Conservation (phyloP, 2,329 filamentous ascomycete genomes). For the Pyrenophora seminiperda region DNA sequence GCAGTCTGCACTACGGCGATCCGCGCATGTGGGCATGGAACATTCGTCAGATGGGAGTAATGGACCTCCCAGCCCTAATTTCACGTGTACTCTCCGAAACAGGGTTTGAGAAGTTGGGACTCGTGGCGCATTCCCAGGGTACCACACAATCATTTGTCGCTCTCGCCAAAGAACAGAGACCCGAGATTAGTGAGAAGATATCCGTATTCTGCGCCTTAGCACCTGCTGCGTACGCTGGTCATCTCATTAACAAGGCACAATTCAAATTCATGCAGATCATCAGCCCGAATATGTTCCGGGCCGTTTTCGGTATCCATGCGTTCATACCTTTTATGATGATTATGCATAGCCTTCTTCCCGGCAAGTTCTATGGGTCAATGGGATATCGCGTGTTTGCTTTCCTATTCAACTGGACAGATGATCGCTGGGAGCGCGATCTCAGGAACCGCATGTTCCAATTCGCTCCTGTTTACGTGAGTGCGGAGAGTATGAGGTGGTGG, state of each 20-base stretch:
- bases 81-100: constrained; percentile 82
- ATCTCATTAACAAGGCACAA: constrained; percentile 82
- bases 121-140: constrained; percentile 88
- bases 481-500: constrained; percentile 96
- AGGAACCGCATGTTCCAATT: constrained; percentile 89
- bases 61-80: constrained; percentile 82
- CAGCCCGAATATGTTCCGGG: constrained; percentile 73
- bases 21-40: constrained; percentile 96
- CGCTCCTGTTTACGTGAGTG: constrained; percentile 84
- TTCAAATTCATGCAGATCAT: constrained; percentile 91
- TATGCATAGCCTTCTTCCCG: constrained; percentile 71
- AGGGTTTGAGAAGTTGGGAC: constrained; percentile 78
- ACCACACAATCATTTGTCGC: constrained; percentile 88
- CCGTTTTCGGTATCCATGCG: constrained; percentile 88
- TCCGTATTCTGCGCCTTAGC: constrained; percentile 91
- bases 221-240: constrained; percentile 87
- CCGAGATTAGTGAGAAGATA: constrained; percentile 79
- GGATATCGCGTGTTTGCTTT: constrained; percentile 90
- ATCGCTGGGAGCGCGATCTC: constrained; percentile 80
- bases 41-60: constrained; percentile 88
- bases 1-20: constrained; percentile 70
- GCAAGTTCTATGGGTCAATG: constrained; percentile 74
- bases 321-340: constrained; percentile 95
- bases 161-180: constrained; percentile 85
- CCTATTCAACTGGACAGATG: constrained; percentile 86